Evolutionary conservation across 208 protist species (phyloP).

Genomic region (Leishmania tropica): DNA sequence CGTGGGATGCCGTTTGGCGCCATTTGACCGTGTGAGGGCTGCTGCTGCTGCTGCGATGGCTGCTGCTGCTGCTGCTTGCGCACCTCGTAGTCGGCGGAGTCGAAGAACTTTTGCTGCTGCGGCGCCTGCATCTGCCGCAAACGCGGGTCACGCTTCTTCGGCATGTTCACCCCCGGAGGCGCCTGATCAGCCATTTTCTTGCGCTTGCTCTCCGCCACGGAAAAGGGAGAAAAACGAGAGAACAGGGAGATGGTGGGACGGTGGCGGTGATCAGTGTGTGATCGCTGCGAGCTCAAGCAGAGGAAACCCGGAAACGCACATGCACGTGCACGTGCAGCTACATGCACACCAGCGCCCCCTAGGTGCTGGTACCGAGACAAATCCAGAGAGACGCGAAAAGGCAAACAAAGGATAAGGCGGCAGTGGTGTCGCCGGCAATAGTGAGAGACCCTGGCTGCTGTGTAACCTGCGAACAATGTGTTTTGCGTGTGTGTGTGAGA

Average conservation of each 20-base stretch:
- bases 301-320: neutral
- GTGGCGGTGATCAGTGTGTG: neutral
- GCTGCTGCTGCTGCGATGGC: constrained; percentile 39
- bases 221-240: neutral
- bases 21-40: neutral
- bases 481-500: neutral
- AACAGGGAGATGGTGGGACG: neutral
- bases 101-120: constrained; percentile 80
- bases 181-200: constrained; percentile 30
- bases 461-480: neutral
- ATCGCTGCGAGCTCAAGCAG: neutral
- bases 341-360: neutral
- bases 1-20: neutral
- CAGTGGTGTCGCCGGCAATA: neutral
- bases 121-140: constrained; percentile 78
- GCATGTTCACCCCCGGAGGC: constrained; percentile 84
- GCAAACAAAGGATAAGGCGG: neutral
- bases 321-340: neutral
- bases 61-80: constrained; percentile 58
- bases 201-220: neutral
- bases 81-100: constrained; percentile 90
- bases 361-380: neutral
- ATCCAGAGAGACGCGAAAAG: neutral
- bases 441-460: neutral
- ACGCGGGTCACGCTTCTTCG: constrained; percentile 86